phyloP scores from a whole-genome alignment of 805 yeast genomes.

The Yarrowia sp. region DNA sequence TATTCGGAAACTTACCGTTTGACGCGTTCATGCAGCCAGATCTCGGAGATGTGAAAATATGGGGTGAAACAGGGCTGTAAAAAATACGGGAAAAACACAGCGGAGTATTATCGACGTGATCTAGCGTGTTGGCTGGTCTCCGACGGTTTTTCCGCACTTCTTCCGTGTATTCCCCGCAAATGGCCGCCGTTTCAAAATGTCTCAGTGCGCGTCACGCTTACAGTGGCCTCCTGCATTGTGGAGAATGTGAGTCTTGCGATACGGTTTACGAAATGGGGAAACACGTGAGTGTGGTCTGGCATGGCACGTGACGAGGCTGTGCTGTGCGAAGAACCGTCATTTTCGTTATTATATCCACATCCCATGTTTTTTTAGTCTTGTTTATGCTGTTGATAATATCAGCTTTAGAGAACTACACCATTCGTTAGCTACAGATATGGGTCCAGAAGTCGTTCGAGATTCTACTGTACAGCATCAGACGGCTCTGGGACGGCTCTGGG shows the following conservation, averaged over 20 bases:
- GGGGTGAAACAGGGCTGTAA: not conserved
- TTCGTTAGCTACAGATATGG: too few species aligned
- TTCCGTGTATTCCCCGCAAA: not conserved
- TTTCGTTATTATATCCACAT: not conserved
- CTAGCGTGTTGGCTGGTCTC: not conserved
- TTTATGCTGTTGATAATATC: not conserved
- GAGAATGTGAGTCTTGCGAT: conserved; percentile 26
- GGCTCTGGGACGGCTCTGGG: too few species aligned
- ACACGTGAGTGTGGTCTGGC: not conserved
- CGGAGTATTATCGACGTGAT: not conserved
- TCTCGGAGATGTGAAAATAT: conserved; percentile 12
- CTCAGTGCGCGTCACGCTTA: conserved; percentile 30
- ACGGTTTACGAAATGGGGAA: conserved; percentile 12
- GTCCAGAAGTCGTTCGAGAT: too few species aligned
- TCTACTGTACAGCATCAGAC: too few species aligned
- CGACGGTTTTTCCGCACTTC: not conserved
- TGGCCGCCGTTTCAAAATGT: conserved; percentile 31
- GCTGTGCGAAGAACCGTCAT: not conserved
- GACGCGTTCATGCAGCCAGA: conserved; percentile 32
- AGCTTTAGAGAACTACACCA: too few species aligned
- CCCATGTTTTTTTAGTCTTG: not conserved
- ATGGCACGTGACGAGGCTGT: conserved; percentile 24
- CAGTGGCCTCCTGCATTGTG: conserved; percentile 36
- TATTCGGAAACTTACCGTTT: conserved; percentile 11
- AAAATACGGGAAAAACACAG: not conserved